Conservation (phyloP, 305 asterid species). For the Petunia hybrid region DNA sequence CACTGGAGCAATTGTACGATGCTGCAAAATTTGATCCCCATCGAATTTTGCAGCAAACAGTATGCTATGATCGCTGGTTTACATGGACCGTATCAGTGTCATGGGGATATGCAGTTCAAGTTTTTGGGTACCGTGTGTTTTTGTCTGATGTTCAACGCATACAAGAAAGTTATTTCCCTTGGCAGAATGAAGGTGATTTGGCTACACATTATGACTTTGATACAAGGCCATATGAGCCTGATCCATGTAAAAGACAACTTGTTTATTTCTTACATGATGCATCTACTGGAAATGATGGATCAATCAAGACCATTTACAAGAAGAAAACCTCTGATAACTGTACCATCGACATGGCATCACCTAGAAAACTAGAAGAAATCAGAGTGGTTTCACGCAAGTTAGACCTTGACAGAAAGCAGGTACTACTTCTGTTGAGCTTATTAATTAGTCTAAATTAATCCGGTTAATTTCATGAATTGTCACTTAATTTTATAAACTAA, state of each 20-base stretch:
- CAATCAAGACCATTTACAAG: slow-evolving; percentile 52
- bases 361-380: slow-evolving; percentile 61
- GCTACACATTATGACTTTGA: slow-evolving; percentile 39
- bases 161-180: slow-evolving; percentile 52
- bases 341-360: slow-evolving; percentile 56
- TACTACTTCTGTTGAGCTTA: slow-evolving; percentile 23
- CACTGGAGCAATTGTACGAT: slow-evolving; percentile 56
- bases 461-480: too few species aligned
- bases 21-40: slow-evolving; percentile 62
- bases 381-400: slow-evolving; percentile 59
- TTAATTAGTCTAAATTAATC: too few species aligned
- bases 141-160: slow-evolving; percentile 56
- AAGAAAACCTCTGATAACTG: slow-evolving; percentile 55
- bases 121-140: slow-evolving; percentile 50
- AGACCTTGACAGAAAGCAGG: slow-evolving; percentile 61
- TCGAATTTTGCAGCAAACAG: slow-evolving; percentile 66
- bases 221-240: slow-evolving; percentile 43
- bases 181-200: slow-evolving; percentile 40
- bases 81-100: slow-evolving; percentile 78
- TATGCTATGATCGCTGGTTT: slow-evolving; percentile 76
- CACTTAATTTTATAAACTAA: too few species aligned
- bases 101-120: slow-evolving; percentile 77
- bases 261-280: slow-evolving; percentile 56
- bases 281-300: slow-evolving; percentile 42
- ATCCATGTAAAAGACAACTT: slow-evolving; percentile 63